Evolutionary conservation across 2,329 filamentous ascomycete genomes (phyloP), one percentile per base, ranked within the genome.

Genomic region (Davidsoniella eucalypti): DNA sequence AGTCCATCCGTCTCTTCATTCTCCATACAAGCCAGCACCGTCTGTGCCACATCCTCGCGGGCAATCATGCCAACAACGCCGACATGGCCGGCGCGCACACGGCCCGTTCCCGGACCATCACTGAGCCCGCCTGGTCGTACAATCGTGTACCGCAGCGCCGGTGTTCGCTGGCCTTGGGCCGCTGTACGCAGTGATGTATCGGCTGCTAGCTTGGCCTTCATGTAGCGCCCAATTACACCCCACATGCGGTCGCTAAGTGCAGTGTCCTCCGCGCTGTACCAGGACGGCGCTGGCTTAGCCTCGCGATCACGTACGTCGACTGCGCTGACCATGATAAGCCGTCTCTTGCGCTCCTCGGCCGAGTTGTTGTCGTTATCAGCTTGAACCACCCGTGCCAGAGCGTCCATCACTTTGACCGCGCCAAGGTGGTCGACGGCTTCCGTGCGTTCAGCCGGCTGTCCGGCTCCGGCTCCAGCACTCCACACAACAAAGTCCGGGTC

Each of bases 251-350:
- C 58, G 49, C 63, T 66, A 38, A 59, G 51, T 36, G 61, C 58
- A 21, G 57, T 54, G 49, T 68, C 66, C 21, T 56, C 59, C 3
- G 68, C 63, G 21, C 61, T 58, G 54, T 70, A 70, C 69, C 66
- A 71, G 16, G 60, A 61, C 25, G 67, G 69, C 33, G 60, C 59
- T 2, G 63, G 61, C 57, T 55, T 56, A 18, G n/a, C 33, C 50
- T 61, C 60, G 1, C 62, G 60, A 57, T 69, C 67, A 17, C 70
- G 58, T 17, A 69, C 61, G 54, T 70, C 65, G 1, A 70, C 57
- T 0, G 69, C 67, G 6, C 66, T 69, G 49, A 71, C 63, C 46
- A 67, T 64, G 51, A 73, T 59, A 53, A 69, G 68, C n/a, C 69
- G 59, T 52, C 64, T 67, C 0, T 65, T 63, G 10, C 45, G 40